Evolutionary conservation across 1,284 basidiomycete genomes (phyloP), one percentile per base, ranked within the genome.

Genomic region (Microbotryum lychnidis-dioicae): DNA sequence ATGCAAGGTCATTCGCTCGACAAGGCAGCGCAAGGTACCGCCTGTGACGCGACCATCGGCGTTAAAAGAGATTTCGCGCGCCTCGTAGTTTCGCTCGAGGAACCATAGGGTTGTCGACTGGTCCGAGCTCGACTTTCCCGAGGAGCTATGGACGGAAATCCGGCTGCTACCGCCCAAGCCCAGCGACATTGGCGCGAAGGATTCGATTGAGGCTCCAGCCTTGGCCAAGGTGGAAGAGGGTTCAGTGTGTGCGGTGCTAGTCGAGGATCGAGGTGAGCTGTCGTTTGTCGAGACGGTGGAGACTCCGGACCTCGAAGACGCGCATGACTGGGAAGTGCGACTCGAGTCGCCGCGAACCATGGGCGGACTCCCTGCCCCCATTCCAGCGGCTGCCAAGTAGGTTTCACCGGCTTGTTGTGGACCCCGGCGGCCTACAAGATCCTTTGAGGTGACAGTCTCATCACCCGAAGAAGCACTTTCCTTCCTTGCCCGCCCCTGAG

Each of bases 1-100:
- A 72, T 94, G 89, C 3, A 92, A 89, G n/a, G 93, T 94, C 85
- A 98, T 87, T 77, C 89, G 91, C 76, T 94, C 92, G 10, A 97
- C 86, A 49, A 98, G 79, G 2, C 87, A 92, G 18, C 82, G 80
- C 60, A 98, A 78, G 2, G 91, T 92, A 1, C 91, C 96, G 29
- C 93, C 93, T 9, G 93, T 87, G 23, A 98, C 83, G 63, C 85
- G 83, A 2, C 91, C 91, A 20, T 97, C 92, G 51, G 81, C 81
- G 74, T 94, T 96, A 79, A 89, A 92, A 2, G 87, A 83, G 55
- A 96, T 87, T 71, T 97, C 93, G 50, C 87, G 83, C 3, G 83
- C 77, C 20, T 84, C 79, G 73, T 88, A 85, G 69, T 90, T 87
- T 71, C 86, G 83, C 52, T 81, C 71, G 58, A 76, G 73, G 54